Base-by-base conservation (phyloP, 2,329 filamentous ascomycete species). In the Exophiala alcalophila region DNA sequence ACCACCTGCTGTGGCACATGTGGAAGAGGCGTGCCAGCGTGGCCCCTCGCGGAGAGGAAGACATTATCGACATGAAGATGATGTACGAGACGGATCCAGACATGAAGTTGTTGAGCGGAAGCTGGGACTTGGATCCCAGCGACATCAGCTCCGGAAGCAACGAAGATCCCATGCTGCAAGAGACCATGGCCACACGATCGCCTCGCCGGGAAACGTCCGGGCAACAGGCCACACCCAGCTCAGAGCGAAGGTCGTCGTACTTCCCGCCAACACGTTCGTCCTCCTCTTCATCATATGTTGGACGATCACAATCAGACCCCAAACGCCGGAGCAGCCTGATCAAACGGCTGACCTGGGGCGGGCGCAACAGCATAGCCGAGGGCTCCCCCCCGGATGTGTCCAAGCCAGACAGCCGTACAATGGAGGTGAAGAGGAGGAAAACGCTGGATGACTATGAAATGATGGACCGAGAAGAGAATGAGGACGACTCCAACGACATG, bases 361-460 rank as follows among this genome's bases (percentile, higher is more conserved):
- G 45, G 12, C 45, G 49, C 23, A 19, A 38, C 8, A 29, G 30
- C 15, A 16, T 26, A 24, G 18, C 29, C 10, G 47, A 50, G 14
- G 23, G 23, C 35, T 20, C 15, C 3, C 27, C 33, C 7, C 37
- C 47, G 9, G 43, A 51, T 18, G 19, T 40, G 29, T 33, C 37
- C 9, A 45, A 40, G 14, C 31, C 42, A 8, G 33, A 47, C 5
- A 33, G 32, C 18, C 43, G 51, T 21, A 40, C 49, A 11, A 37
- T 54, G 31, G 53, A 55, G 25, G 37, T 55, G 20, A 55, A 55
- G 34, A 36, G 44, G 25, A 40, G 53, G 11, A 52, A 52, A 25
- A 54, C 49, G 4, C 10, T 56, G 38, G 41, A 50, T 10, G 46
- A 50, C 25, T 52, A 54, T 38, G 49, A 48, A 23, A 40, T 40